Evolutionary conservation across 2,329 filamentous ascomycete genomes (phyloP), one percentile per base, ranked within the genome.

Genomic region (Dactylonectria estremocensis): DNA sequence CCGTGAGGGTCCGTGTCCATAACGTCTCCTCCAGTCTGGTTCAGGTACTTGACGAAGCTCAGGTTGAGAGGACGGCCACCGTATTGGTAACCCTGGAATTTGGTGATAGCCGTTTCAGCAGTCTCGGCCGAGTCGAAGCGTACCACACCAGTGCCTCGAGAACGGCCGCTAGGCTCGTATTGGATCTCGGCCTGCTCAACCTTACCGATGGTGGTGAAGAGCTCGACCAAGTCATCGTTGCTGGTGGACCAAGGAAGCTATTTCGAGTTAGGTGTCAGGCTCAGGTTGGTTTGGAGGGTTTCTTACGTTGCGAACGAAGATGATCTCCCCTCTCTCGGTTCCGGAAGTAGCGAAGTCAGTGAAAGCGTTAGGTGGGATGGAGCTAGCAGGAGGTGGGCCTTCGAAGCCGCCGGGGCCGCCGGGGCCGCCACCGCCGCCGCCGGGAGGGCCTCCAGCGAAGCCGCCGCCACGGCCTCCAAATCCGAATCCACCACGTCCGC

Each of bases 111-210:
- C 22, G 95, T 98, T 76, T 97, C 95, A 1, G 96, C 95, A 70
- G 95, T 97, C 9, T 95, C 91, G 16, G 90, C 84, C 61, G 84
- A 89, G 78, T 97, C 94, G 79, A 99, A 98, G 69, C 96, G 92
- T 63, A 99, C 96, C n/a, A 99, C 96, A 79, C 96, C 96, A 66
- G 93, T 96, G 71, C 96, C 96, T 71, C 95, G 93, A 67, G 96
- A 99, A 76, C 96, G 93, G 52, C 96, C 96, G 77, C 97, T 98
- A 4, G 94, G 93, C 81, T 99, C 96, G 78, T 99, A 98, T 83
- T 99, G 96, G 64, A 99, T 98, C 83, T 99, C 96, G n/a, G 96
- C 96, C 77, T 96, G 95, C 77, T 98, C 95, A 67, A 99, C 96
- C 81, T 97, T 97, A 71, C 96, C 96, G 77, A 99, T 99, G 11